Percentiles rank a stretch among this genome's conserved stretches.
These are phyloP conservation scores for Telopea speciosissima DNA, from an alignment of 177 flowering plant genomes.

Conservation along the genomic window DNA sequence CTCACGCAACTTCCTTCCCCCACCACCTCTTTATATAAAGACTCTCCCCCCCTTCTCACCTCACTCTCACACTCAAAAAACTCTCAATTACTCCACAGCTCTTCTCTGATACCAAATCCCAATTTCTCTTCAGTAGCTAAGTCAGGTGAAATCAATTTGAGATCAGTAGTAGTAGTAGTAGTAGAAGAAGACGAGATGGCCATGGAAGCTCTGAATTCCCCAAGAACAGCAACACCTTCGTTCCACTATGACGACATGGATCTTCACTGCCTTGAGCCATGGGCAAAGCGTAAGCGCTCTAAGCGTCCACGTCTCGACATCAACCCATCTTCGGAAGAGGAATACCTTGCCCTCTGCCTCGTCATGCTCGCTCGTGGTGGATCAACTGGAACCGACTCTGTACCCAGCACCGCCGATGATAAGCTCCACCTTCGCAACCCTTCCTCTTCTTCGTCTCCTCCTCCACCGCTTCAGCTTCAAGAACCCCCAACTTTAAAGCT, in stretches of 20 bases:
- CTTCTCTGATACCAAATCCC: neutral
- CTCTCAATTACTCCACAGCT: neutral
- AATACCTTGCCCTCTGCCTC: constrained; percentile 80
- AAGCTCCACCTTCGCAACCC: neutral
- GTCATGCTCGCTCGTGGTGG: constrained; percentile 75
- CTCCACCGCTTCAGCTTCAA: constrained; percentile 2
- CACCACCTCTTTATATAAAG: neutral
- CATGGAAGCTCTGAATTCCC: constrained; percentile 43
- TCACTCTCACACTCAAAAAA: neutral
- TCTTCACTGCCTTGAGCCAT: constrained; percentile 22
- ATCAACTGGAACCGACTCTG: constrained; percentile 2
- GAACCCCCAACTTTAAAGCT: constrained; percentile 10
- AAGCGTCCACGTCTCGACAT: constrained; percentile 29
- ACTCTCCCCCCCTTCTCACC: neutral
- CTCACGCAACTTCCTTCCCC: constrained; percentile 46
- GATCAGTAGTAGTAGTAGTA: too few species aligned
- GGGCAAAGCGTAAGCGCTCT: constrained; percentile 44
- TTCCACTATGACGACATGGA: constrained; percentile 12
- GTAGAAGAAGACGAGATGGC: constrained; percentile 38
- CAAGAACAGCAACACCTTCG: constrained; percentile 14
- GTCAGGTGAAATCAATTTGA: too few species aligned
- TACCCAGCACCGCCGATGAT: neutral
- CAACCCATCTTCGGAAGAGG: constrained; percentile 35
- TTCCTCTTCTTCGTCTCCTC: too few species aligned
- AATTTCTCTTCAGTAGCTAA: too few species aligned